Percentiles rank a stretch among this genome's conserved stretches.
phyloP scores from a whole-genome alignment of 1,284 basidiomycete genomes.

The Malassezia sympodialis region DNA sequence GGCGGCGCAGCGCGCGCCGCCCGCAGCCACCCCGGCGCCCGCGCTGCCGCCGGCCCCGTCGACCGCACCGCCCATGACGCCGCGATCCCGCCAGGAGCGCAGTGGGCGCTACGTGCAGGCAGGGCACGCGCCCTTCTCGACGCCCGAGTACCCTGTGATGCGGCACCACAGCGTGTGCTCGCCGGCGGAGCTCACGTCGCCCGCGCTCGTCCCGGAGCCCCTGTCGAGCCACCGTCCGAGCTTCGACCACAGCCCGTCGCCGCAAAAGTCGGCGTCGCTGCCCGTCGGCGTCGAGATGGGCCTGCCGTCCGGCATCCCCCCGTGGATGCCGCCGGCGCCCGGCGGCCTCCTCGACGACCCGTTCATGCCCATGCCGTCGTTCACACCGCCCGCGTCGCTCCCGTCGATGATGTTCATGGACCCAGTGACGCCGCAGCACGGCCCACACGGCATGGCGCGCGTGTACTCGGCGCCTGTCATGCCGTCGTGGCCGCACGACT shows the following conservation, averaged over 20 bases:
- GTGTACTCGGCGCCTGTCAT: conserved; percentile 23
- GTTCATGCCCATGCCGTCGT: neutral
- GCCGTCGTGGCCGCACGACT: conserved; percentile 15
- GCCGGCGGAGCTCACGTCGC: neutral
- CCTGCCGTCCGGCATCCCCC: neutral
- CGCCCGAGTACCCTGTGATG: conserved; percentile 7
- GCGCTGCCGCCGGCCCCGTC: neutral
- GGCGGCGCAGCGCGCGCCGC: neutral
- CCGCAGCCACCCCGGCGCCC: neutral
- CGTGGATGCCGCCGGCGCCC: neutral
- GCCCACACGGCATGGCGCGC: conserved; percentile 19
- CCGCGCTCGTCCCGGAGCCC: neutral
- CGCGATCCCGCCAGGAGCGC: neutral
- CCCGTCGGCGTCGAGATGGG: conserved; percentile 5
- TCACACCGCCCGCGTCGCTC: neutral
- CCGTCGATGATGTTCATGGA: neutral
- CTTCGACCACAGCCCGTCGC: neutral
- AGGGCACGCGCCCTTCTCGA: neutral
- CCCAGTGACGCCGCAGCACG: conserved; percentile 17
- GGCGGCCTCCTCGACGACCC: neutral
- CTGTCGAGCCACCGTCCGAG: neutral
- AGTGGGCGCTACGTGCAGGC: neutral
- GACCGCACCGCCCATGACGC: conserved; percentile 8
- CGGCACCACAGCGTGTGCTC: conserved; percentile 5
- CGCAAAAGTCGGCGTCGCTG: neutral